A percentile compares a stretch with the other conserved stretches of the same genome.
Conservation (phyloP, 2,329 filamentous ascomycete genomes). For the Chrysosporium keratinophilum region DNA sequence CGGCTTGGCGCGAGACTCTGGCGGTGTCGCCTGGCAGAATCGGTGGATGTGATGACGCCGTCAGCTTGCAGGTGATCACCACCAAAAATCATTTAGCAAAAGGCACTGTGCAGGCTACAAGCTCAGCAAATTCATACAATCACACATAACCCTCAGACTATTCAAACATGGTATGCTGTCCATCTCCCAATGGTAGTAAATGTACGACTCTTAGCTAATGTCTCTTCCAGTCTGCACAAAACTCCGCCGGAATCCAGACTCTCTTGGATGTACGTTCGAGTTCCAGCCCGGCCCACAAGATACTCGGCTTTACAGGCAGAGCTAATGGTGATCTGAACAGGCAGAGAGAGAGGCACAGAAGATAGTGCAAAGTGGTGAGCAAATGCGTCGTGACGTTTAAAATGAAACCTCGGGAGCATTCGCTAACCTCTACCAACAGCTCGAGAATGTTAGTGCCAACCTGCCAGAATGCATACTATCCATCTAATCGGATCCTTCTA, state of each 20-base stretch:
- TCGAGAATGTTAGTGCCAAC: slow-evolving; percentile 62
- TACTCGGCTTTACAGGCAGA: not conserved
- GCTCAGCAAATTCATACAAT: too few relatives aligned
- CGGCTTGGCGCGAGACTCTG: not conserved
- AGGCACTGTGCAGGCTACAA: not conserved
- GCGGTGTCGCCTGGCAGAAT: slow-evolving; percentile 6
- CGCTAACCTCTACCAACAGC: slow-evolving; percentile 41
- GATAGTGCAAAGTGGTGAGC: slow-evolving; percentile 89
- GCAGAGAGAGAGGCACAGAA: slow-evolving; percentile 97
- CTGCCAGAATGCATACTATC: not conserved
- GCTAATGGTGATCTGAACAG: slow-evolving; percentile 39
- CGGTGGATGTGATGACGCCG: not conserved
- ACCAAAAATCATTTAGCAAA: slow-evolving; percentile 2
- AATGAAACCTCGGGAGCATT: not conserved
- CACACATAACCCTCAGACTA: too few relatives aligned
- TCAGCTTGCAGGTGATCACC: not conserved
- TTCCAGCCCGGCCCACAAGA: not conserved
- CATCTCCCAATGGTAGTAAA: not conserved
- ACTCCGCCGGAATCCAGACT: slow-evolving; percentile 96
- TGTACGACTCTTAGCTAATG: slow-evolving; percentile 1
- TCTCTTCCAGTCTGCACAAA: slow-evolving; percentile 62
- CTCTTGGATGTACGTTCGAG: slow-evolving; percentile 74
- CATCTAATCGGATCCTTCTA: slow-evolving; percentile 27
- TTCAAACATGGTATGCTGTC: not conserved
- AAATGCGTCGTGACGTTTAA: not conserved